These are phyloP conservation scores for Suhomyces guaymorum DNA, from an alignment of 1,139 yeast genomes.

Conservation along the genomic window DNA sequence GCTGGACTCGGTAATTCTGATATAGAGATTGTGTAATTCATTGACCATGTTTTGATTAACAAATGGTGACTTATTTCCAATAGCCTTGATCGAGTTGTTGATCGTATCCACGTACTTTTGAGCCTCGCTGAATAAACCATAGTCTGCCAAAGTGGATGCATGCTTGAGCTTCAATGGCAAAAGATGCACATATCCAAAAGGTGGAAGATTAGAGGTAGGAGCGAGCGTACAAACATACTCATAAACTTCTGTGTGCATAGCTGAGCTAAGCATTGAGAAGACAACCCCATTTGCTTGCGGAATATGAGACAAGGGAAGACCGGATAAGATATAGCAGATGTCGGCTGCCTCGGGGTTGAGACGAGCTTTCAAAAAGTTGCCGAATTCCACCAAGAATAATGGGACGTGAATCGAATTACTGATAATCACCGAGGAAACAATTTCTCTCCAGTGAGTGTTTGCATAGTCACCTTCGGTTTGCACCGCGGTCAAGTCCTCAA, in stretches of 20 bases:
- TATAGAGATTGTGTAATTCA: constrained; percentile 42
- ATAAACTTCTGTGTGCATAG: constrained; percentile 68
- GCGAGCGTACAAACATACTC: constrained; percentile 50
- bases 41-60: constrained; percentile 37
- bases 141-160: constrained; percentile 65
- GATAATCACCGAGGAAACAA: constrained; percentile 46
- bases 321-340: constrained; percentile 51
- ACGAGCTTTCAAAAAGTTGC: constrained; percentile 41
- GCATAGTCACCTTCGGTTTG: constrained; percentile 52
- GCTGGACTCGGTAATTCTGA: constrained; percentile 47
- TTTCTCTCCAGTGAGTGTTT: constrained; percentile 51
- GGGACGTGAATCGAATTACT: constrained; percentile 38
- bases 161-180: constrained; percentile 58
- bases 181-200: constrained; percentile 53
- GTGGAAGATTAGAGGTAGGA: constrained; percentile 26
- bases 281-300: constrained; percentile 24
- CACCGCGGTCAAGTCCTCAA: constrained; percentile 48
- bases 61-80: constrained; percentile 40
- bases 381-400: constrained; percentile 55
- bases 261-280: constrained; percentile 31
- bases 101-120: constrained; percentile 61
- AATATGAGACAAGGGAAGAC: constrained; percentile 40
- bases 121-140: constrained; percentile 57
- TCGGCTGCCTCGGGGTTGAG: constrained; percentile 44
- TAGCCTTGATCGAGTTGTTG: constrained; percentile 41